Evolutionary conservation across 2,329 filamentous ascomycete genomes (phyloP).

Genomic region (Pyrenochaeta sp.): DNA sequence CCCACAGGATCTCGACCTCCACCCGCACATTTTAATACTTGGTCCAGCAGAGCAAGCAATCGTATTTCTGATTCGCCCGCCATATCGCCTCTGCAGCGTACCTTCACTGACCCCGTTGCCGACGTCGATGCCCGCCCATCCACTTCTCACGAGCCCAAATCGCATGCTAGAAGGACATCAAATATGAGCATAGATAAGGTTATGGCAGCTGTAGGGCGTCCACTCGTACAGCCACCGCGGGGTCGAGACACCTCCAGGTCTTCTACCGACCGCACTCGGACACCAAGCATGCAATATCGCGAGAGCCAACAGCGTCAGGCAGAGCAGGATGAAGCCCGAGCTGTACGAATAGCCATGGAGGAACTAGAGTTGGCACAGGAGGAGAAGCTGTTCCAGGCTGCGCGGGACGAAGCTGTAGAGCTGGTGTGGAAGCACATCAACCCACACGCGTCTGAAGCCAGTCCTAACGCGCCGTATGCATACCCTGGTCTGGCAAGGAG

Average conservation of each 20-base stretch:
- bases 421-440: conserved; percentile 80
- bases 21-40: conserved; percentile 58
- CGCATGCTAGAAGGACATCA: conserved; percentile 41
- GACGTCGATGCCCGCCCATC: conserved; percentile 31
- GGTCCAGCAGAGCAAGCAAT: conserved; percentile 40
- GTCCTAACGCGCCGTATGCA: conserved; percentile 55
- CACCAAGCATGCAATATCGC: conserved; percentile 71
- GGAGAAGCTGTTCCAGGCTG: conserved; percentile 70
- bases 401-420: conserved; percentile 79
- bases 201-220: conserved; percentile 35
- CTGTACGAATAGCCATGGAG: conserved; percentile 75
- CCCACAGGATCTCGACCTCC: conserved; percentile 76
- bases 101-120: conserved; percentile 33
- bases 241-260: conserved; percentile 53
- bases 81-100: conserved; percentile 34
- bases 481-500: conserved; percentile 72
- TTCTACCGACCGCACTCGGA: conserved; percentile 54
- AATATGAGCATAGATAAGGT: conserved; percentile 41
- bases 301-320: conserved; percentile 79
- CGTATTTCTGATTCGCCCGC: conserved; percentile 37
- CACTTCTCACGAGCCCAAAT: conserved; percentile 30
- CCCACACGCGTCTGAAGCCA: conserved; percentile 70
- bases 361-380: conserved; percentile 75
- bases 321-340: conserved; percentile 79
- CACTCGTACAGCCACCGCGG: conserved; percentile 46